Percentiles rank a stretch among this genome's conserved stretches.
Conservation (phyloP, 2,329 filamentous ascomycete species). For the Aulographum hederae region DNA sequence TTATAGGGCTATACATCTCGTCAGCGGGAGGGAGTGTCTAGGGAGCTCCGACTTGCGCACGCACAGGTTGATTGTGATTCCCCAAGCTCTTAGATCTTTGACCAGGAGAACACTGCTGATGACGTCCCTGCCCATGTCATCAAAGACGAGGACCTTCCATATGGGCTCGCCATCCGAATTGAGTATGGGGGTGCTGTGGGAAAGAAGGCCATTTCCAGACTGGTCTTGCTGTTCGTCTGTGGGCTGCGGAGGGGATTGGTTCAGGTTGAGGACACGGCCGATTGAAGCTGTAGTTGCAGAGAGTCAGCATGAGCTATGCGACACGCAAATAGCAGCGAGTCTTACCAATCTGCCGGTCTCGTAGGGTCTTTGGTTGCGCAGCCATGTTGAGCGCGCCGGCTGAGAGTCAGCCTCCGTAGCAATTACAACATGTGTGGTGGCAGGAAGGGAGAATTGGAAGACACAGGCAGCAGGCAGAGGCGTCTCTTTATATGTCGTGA, state of each 20-base stretch:
- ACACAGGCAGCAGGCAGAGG: too few relatives aligned
- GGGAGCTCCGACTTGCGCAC: conserved; percentile 29
- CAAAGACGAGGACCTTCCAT: conserved; percentile 96
- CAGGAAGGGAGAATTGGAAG: too few relatives aligned
- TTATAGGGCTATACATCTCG: conserved; percentile 45
- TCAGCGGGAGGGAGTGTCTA: neutral
- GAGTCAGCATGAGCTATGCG: conserved; percentile 5
- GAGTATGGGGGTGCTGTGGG: conserved; percentile 59
- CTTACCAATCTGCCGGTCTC: conserved; percentile 57
- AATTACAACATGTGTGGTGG: too few relatives aligned
- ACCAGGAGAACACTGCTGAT: conserved; percentile 93
- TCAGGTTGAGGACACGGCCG: conserved; percentile 89
- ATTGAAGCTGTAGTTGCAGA: conserved; percentile 50
- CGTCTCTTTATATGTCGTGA: too few relatives aligned
- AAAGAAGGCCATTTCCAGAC: conserved; percentile 41
- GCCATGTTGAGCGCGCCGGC: conserved; percentile 38
- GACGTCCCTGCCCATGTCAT: conserved; percentile 78
- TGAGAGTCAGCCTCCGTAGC: too few relatives aligned
- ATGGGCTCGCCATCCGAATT: conserved; percentile 80
- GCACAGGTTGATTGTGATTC: conserved; percentile 96
- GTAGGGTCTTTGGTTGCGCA: conserved; percentile 37
- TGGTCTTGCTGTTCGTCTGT: conserved; percentile 43
- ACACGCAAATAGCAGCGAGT: conserved; percentile 8
- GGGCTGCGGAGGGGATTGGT: conserved; percentile 40
- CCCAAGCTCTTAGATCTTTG: conserved; percentile 79